Evolutionary conservation across 352 stramenopile species (phyloP), one percentile per base, ranked within the genome.

Genomic region (Globisporangium parvum): DNA sequence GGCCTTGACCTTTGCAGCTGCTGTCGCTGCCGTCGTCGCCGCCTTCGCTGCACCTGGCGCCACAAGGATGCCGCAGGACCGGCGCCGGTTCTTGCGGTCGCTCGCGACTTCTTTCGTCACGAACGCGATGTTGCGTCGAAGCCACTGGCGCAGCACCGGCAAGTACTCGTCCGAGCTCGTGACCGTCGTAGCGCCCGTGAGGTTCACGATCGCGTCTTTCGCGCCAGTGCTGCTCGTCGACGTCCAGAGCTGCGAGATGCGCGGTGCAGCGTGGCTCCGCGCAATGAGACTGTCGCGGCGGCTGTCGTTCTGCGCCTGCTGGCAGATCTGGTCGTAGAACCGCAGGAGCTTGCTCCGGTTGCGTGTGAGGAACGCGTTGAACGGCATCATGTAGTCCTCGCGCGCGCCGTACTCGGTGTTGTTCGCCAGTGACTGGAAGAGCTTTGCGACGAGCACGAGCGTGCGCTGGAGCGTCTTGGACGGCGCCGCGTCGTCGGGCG

Each of bases 381-480:
- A 91, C 24, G 79, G 80, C 48, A 73, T 60, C 83, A 93, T 93
- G 63, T 87, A 93, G 35, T 73, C 67, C 46, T 93, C 83, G 8
- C 75, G 79, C 12, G 63, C 41, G 31, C 68, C 73, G 49, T 87
- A 90, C 53, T 90, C 78, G 39, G 80, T 76, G 41, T 89, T 87
- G 60, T 91, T 93, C 14, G 83, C 80, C 8, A 93, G 67, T 52
- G 75, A 85, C 68, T 93, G 83, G 56, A 93, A 79, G 31, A 93
- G 54, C 52, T 93, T 93, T 21, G 83, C 83, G 10, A 90, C 60
- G 23, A 93, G 67, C 54, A 93, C 75, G 47, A 90, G 67, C 17
- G 79, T 81, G 21, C 83, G 80, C 37, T 86, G 79, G 51, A 86
- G 71, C 20, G 70, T 55, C 49, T 78, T 80, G 26, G 62, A 65